Conservation (phyloP, 495 filamentous ascomycete species). For the Aspergillus nanangensis region DNA sequence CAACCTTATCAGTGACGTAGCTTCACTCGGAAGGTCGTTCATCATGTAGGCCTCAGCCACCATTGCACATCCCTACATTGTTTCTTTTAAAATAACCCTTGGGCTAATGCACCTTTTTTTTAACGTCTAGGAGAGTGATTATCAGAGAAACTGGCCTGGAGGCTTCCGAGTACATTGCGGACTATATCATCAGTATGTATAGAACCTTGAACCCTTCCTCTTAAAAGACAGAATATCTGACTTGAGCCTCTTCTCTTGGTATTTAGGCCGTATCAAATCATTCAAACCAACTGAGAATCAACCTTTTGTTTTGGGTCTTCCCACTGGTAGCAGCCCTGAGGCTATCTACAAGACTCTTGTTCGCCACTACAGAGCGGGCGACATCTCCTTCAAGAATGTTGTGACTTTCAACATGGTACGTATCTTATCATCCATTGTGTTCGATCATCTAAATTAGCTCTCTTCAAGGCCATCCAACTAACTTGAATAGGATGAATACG, state of each 20-base stretch:
- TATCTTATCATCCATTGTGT: no score
- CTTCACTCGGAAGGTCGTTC: not conserved
- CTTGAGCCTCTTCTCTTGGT: not conserved
- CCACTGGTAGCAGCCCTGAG: constrained; percentile 76
- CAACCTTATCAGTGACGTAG: constrained; percentile 16
- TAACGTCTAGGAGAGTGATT: constrained; percentile 68
- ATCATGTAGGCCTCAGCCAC: constrained; percentile 23
- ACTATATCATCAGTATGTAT: constrained; percentile 79
- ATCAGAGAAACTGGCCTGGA: constrained; percentile 64
- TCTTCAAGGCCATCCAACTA: not conserved
- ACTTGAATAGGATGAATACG: constrained; percentile 70
- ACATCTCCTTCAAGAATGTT: constrained; percentile 83
- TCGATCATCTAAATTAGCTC: no score
- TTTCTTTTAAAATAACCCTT: not conserved
- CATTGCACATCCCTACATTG: not conserved
- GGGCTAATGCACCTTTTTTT: constrained; percentile 13
- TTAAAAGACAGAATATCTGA: not conserved
- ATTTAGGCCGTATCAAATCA: constrained; percentile 56
- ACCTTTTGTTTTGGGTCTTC: constrained; percentile 80
- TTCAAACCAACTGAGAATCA: constrained; percentile 65
- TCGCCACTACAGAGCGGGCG: constrained; percentile 67
- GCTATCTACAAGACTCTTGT: constrained; percentile 75
- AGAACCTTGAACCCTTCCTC: constrained; percentile 2
- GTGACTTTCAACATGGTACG: constrained; percentile 88
- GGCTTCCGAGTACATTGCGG: constrained; percentile 70